Evolutionary conservation across 2,329 filamentous ascomycete genomes (phyloP), one percentile per base, ranked within the genome.

Genomic region (Microdochium nivale): DNA sequence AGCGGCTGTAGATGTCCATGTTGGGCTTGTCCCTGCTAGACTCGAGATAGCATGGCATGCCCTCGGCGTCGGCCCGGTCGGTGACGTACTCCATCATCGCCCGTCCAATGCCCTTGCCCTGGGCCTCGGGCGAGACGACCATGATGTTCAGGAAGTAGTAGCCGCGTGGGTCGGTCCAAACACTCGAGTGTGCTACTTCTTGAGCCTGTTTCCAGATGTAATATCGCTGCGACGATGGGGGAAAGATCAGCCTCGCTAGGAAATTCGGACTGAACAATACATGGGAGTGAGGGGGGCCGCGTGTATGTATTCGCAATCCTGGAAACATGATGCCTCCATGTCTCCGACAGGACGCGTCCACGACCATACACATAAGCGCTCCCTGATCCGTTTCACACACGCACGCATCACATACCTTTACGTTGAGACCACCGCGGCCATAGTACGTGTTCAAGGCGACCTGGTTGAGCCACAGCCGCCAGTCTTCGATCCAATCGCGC

Each of bases 111-210:
- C 86, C 86, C 59, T 75, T 79, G 0, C 84, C 83, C 62, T 88
- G 85, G 30, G 75, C 76, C 48, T 81, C 76, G 0, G 84, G 83
- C 16, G 80, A 64, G 1, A 89, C 85, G 0, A 85, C 84, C 59
- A 89, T 80, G 54, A 89, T 87, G 60, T 89, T 90, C 56, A 86
- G 84, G 58, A 89, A 89, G 60, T 88, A 89, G 60, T 89, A 89
- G 0, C 86, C 86, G 4, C 75, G 71, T 0, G 77, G 73, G 52
- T 87, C 82, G 0, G 71, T 79, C 86, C 85, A 89, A 3, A 88
- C 67, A 25, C 77, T 68, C 0, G 70, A 69, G 51, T 88, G 85
- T 1, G 79, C 81, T 37, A 78, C 70, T 0, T 77, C 74, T 64
- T 90, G 86, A 5, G 78, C 74, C 3, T 73, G 72, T 61, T 89